A percentile compares a stretch with the other conserved stretches of the same genome.
These are phyloP conservation scores for Aureobasidium mangrovei DNA, from an alignment of 2,329 filamentous ascomycete genomes.

Conservation along the genomic window DNA sequence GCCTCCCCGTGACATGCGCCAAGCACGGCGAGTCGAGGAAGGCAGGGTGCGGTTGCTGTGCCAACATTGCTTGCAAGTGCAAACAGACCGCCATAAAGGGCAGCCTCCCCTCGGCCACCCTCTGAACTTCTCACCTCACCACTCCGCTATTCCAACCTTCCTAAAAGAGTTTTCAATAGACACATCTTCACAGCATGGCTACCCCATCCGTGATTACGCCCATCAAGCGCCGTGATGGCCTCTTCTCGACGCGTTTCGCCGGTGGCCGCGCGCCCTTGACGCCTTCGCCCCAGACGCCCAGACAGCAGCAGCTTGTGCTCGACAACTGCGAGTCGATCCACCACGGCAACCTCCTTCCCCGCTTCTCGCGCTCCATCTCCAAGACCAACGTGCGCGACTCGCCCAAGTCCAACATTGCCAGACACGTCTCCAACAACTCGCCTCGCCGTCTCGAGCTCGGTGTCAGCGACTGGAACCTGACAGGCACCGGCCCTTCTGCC, in stretches of 20 bases:
- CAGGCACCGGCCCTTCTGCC: conserved; percentile 60
- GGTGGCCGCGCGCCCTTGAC: conserved; percentile 92
- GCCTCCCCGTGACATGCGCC: not conserved
- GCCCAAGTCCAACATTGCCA: conserved; percentile 79
- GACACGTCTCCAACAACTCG: conserved; percentile 51
- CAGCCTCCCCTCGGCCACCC: conserved; percentile 3
- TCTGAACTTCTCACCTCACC: conserved; percentile 18
- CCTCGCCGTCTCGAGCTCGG: conserved; percentile 84
- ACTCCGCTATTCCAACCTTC: conserved; percentile 22
- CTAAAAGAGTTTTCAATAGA: conserved; percentile 32
- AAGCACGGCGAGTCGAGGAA: no score
- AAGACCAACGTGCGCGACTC: conserved; percentile 70
- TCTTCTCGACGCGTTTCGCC: conserved; percentile 87
- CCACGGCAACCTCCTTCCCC: conserved; percentile 64
- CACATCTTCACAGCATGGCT: conserved; percentile 56
- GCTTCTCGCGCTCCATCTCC: conserved; percentile 62
- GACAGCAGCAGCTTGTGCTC: conserved; percentile 47
- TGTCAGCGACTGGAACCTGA: conserved; percentile 85
- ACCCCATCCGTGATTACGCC: conserved; percentile 77
- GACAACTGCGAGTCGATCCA: conserved; percentile 60
- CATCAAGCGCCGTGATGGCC: conserved; percentile 84
- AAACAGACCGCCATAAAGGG: conserved; percentile 14
- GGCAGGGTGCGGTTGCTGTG: conserved; percentile 1
- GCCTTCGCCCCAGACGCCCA: conserved; percentile 71
- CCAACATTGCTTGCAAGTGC: conserved; percentile 12